phyloP scores from a whole-genome alignment of 805 yeast genomes.

The Teunomyces barrocoloradensis region DNA sequence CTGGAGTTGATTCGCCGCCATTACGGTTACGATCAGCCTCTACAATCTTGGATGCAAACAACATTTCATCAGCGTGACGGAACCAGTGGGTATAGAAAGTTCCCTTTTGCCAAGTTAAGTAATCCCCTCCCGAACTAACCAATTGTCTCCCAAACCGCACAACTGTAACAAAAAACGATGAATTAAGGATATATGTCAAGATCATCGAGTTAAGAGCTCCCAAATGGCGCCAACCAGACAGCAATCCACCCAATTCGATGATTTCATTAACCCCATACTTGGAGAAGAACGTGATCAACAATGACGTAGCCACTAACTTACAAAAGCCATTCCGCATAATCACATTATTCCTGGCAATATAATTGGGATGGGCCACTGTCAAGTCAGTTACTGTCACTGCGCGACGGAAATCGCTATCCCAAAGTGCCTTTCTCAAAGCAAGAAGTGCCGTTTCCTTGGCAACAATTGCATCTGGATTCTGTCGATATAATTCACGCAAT shows the following conservation, averaged over 20 bases:
- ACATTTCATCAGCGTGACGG: slow-evolving; percentile 63
- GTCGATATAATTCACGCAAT: slow-evolving; percentile 17
- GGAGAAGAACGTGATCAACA: slow-evolving; percentile 34
- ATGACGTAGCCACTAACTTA: slow-evolving; percentile 30
- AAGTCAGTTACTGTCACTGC: slow-evolving; percentile 59
- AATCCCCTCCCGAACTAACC: slow-evolving; percentile 46
- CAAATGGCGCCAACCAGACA: slow-evolving; percentile 35
- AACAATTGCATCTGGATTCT: slow-evolving; percentile 22
- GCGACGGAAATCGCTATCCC: slow-evolving; percentile 52
- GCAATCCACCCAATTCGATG: slow-evolving; percentile 39
- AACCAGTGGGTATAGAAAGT: slow-evolving; percentile 64
- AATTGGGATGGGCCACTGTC: slow-evolving; percentile 58
- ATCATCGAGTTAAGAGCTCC: slow-evolving; percentile 48
- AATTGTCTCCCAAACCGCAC: slow-evolving; percentile 41
- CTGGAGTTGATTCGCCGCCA: slow-evolving; percentile 37
- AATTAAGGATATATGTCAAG: slow-evolving; percentile 38
- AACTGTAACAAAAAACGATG: slow-evolving; percentile 39
- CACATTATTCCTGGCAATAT: slow-evolving; percentile 34
- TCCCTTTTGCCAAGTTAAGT: slow-evolving; percentile 62
- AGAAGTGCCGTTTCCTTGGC: slow-evolving; percentile 47
- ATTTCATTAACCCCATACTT: slow-evolving; percentile 42
- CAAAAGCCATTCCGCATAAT: slow-evolving; percentile 27
- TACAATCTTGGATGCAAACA: slow-evolving; percentile 61
- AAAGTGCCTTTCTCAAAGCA: slow-evolving; percentile 62
- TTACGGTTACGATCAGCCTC: slow-evolving; percentile 60